Evolutionary conservation across 2,329 filamentous ascomycete species (phyloP).

Genomic region (Calonectria pteridis): DNA sequence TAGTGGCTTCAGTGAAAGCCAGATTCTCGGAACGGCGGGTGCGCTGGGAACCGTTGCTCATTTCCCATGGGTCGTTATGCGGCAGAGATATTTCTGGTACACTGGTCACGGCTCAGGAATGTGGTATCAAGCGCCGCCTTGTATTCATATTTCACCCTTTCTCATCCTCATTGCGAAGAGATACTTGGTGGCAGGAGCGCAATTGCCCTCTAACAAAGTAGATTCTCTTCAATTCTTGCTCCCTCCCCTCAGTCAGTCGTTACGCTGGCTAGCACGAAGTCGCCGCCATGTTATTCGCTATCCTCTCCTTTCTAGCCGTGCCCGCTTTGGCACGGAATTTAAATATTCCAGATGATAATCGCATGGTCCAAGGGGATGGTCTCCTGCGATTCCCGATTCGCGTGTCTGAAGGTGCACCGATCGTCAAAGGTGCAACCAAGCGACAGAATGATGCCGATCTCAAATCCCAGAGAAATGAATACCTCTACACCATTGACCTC

Average conservation of each 20-base stretch:
- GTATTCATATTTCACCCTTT: neutral
- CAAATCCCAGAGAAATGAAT: slow-evolving; percentile 45
- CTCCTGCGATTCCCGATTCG: slow-evolving; percentile 47
- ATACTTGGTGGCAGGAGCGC: neutral
- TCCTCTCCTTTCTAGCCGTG: slow-evolving; percentile 46
- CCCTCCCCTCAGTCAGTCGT: slow-evolving; percentile 40
- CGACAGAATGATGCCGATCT: slow-evolving; percentile 46
- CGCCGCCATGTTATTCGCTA: slow-evolving; percentile 47
- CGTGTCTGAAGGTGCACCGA: slow-evolving; percentile 44
- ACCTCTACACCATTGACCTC: slow-evolving; percentile 55
- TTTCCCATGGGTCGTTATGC: neutral
- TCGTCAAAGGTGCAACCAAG: slow-evolving; percentile 43
- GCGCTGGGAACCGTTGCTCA: neutral
- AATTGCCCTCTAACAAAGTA: neutral
- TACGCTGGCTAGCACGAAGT: slow-evolving; percentile 37
- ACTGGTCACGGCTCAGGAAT: neutral
- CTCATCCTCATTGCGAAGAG: neutral
- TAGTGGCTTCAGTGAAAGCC: neutral
- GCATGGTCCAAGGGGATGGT: slow-evolving; percentile 39
- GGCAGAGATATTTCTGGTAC: neutral
- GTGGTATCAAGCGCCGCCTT: neutral
- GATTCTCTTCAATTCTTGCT: slow-evolving; percentile 19
- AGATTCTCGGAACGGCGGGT: neutral
- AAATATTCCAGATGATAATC: slow-evolving; percentile 38
- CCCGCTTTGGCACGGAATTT: slow-evolving; percentile 43